phyloP scores from a whole-genome alignment of 805 yeast genomes.

The Saccharomycopsis sp. region DNA sequence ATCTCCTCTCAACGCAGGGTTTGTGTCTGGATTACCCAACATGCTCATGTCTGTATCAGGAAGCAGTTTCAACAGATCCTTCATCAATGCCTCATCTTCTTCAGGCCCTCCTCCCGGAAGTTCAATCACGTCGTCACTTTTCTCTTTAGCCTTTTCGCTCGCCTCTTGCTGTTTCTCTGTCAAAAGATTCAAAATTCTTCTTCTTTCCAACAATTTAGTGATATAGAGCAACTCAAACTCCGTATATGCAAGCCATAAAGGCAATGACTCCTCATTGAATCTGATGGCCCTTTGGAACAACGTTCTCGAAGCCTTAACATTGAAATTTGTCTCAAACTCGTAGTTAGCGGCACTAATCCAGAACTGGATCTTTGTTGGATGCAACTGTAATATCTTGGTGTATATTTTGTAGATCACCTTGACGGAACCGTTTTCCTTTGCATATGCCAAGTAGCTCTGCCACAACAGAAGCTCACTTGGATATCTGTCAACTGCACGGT shows the following conservation, averaged over 20 bases:
- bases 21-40: constrained; percentile 79
- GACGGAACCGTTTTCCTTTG: constrained; percentile 60
- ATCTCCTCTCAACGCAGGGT: constrained; percentile 73
- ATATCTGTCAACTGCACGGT: constrained; percentile 72
- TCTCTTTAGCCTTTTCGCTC: constrained; percentile 34
- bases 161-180: constrained; percentile 65
- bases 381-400: constrained; percentile 71
- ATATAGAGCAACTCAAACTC: constrained; percentile 84
- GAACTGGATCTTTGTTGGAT: constrained; percentile 83
- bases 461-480: constrained; percentile 75
- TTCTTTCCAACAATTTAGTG: constrained; percentile 73
- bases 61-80: constrained; percentile 44
- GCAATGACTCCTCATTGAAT: constrained; percentile 66
- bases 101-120: constrained; percentile 46
- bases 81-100: constrained; percentile 43
- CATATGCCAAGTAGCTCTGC: constrained; percentile 66
- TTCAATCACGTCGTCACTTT: constrained; percentile 34
- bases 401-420: constrained; percentile 71
- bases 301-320: constrained; percentile 81
- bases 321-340: constrained; percentile 83
- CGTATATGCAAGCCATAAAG: constrained; percentile 79
- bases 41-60: constrained; percentile 86
- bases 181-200: constrained; percentile 72
- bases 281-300: constrained; percentile 79
- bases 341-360: constrained; percentile 95